phyloP scores from a whole-genome alignment of 306 rosid species.

The cucumber (Cucumis sativus) region DNA sequence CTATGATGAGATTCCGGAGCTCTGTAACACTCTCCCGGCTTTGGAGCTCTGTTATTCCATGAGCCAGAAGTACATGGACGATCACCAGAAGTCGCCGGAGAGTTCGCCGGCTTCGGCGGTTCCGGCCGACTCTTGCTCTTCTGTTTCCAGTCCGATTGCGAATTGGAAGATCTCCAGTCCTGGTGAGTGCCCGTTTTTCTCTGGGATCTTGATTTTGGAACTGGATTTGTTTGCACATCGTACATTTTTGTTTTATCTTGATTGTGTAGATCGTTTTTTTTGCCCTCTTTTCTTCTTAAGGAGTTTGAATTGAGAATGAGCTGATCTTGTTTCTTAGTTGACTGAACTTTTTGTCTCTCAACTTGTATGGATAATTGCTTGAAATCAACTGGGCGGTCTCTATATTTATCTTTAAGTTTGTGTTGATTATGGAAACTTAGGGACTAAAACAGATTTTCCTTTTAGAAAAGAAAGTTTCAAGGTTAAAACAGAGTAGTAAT shows the following conservation, averaged over 20 bases:
- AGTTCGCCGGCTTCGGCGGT: conserved; percentile 8
- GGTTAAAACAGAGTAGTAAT: neutral
- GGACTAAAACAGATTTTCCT: neutral
- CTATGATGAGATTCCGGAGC: conserved; percentile 82
- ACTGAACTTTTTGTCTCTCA: neutral
- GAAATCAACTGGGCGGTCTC: neutral
- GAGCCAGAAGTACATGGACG: conserved; percentile 60
- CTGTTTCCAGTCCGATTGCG: conserved; percentile 39
- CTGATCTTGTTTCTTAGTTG: neutral
- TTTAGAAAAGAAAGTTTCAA: neutral
- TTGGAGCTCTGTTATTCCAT: conserved; percentile 77
- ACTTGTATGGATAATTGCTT: neutral
- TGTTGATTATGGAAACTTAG: neutral
- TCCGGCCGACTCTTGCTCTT: conserved; percentile 20
- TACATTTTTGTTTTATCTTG: neutral
- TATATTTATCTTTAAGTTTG: neutral
- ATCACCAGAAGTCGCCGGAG: conserved; percentile 37
- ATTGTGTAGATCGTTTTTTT: neutral
- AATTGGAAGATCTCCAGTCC: conserved; percentile 90
- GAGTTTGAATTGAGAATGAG: neutral
- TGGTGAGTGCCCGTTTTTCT: conserved; percentile 22
- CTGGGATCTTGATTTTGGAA: neutral
- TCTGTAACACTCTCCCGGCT: conserved; percentile 75
- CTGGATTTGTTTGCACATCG: neutral
- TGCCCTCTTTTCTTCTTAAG: neutral